Base-by-base conservation (phyloP, 1,284 basidiomycete species). In the Trichosporon sp. region DNA sequence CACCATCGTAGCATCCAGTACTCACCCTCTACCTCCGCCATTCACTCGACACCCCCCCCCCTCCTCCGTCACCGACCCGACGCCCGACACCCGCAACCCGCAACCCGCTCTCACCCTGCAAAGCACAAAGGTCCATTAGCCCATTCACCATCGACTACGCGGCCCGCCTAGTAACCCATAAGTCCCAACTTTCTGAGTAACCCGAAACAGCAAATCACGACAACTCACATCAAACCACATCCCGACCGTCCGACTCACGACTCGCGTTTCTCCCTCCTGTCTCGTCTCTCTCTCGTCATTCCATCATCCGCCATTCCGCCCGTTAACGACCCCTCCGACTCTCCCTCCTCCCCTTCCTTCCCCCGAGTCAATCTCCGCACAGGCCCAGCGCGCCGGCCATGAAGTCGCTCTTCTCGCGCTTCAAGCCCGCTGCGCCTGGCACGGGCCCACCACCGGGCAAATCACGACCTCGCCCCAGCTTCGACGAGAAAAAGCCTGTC, bases 391-490 rank as follows among this genome's bases (percentile, higher is more conserved):
- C 46, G n/a, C 19, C 61, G 26, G 46, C 61, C 56, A 79, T 79
- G 78, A 79, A 79, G 73, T 78, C 78, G 66, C 70, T 79, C 56
- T 76, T 78, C 70, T 76, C 77, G 38, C 73, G 76, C 54, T 75
- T 79, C 64, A 75, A 76, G 69, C 67, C 71, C 65, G 64, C 68
- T n/a, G 59, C 65, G 4, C 48, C 46, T 38, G 65, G 40, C 48
- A 43, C 56, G 67, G 37, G 43, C 32, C 65, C 64, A n/a, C 64
- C 38, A 38, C 63, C 38, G 16, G 63, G 37, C 63, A 64, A 65
- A 35, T 16, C 59, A n/a, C 59, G 59, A 14, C 59, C 59, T 56
- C 71, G 66, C 59, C 40, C 16, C 68, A 48, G 59, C n/a, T 46
- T 67, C 63, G 71, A 72, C 66, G 68, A 69, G 54, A 72, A 69